These are phyloP conservation scores for Candida silvicultrix DNA, from an alignment of 805 yeast species.

Conservation along the genomic window DNA sequence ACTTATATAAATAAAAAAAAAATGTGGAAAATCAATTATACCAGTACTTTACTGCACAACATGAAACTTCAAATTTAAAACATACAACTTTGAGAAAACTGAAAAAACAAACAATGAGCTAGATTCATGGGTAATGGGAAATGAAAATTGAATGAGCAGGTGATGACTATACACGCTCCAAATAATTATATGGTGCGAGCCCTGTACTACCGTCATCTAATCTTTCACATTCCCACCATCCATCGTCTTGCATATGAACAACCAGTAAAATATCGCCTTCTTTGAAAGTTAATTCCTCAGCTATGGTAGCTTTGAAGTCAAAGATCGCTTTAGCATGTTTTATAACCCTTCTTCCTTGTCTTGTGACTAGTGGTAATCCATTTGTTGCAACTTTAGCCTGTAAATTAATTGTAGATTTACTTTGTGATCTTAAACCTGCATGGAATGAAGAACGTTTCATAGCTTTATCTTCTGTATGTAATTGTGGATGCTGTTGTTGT, in stretches of 20 bases:
- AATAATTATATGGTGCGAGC: conserved; percentile 58
- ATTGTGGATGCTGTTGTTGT: conserved; percentile 6
- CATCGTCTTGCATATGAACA: conserved; percentile 55
- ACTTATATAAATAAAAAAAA: too few species aligned
- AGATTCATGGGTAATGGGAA: not conserved
- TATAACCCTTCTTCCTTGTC: conserved; percentile 49
- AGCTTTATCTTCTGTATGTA: conserved; percentile 2
- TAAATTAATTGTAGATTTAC: conserved; percentile 19
- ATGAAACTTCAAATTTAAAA: too few species aligned
- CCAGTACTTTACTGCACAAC: too few species aligned
- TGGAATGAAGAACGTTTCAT: conserved; percentile 21
- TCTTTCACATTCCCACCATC: conserved; percentile 72
- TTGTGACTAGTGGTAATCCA: conserved; percentile 40
- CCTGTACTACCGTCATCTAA: conserved; percentile 34
- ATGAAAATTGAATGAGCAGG: not conserved
- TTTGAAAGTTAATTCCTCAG: conserved; percentile 53
- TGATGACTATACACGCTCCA: conserved; percentile 14
- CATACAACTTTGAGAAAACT: not conserved
- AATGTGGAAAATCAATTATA: too few species aligned
- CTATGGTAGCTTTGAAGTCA: conserved; percentile 52
- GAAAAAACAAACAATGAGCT: not conserved
- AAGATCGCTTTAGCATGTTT: conserved; percentile 49
- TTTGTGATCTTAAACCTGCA: conserved; percentile 17
- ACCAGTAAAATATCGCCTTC: conserved; percentile 51
- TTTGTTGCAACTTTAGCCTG: conserved; percentile 18